phyloP scores from a whole-genome alignment of 1,139 yeast genomes.

The Lodderomyces margitis region DNA sequence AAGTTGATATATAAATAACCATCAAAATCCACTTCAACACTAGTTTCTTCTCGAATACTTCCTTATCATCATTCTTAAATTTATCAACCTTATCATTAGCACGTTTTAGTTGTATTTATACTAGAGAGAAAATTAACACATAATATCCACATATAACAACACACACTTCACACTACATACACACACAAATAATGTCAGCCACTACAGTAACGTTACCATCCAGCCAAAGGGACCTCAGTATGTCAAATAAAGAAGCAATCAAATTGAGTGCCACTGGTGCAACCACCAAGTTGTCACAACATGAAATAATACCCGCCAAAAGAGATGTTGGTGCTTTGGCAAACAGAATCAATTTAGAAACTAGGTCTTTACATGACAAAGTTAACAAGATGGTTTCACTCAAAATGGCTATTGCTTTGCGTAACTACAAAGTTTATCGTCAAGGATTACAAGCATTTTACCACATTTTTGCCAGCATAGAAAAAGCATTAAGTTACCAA shows the following conservation, averaged over 20 bases:
- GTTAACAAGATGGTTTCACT: constrained; percentile 69
- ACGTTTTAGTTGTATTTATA: no score
- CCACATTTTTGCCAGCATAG: constrained; percentile 71
- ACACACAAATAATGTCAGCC: constrained; percentile 1
- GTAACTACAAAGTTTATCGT: constrained; percentile 73
- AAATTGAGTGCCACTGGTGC: constrained; percentile 19
- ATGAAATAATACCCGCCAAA: constrained; percentile 67
- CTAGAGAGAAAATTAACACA: no score
- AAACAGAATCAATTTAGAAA: constrained; percentile 71
- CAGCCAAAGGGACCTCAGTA: constrained; percentile 1
- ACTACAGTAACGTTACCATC: constrained; percentile 3
- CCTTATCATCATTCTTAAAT: no score
- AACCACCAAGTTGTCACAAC: constrained; percentile 45
- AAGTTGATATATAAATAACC: no score
- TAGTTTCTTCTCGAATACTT: no score
- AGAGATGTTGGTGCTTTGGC: constrained; percentile 79
- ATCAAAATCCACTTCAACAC: no score
- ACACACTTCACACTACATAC: not conserved
- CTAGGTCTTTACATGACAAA: constrained; percentile 63
- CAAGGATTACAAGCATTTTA: constrained; percentile 80
- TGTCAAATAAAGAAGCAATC: not conserved
- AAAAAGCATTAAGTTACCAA: constrained; percentile 51
- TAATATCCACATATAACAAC: not conserved
- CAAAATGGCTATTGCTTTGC: constrained; percentile 70
- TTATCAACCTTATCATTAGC: no score